Base-by-base conservation (phyloP, 2,329 filamentous ascomycete species). In the Cercospora beticola region DNA sequence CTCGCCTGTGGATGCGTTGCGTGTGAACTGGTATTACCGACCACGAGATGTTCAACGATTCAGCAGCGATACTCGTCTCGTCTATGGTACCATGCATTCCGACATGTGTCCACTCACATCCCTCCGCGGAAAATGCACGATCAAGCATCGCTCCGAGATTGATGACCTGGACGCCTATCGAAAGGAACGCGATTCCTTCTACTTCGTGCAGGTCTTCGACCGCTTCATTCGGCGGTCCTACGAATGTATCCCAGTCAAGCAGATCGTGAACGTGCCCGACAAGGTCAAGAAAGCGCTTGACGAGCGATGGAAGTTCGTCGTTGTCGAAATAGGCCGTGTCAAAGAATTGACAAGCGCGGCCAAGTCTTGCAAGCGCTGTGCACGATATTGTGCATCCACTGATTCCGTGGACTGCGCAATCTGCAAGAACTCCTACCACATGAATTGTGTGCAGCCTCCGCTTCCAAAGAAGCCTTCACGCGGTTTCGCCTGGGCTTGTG, bases 31-130 rank as follows among this genome's bases (percentile, higher is more conserved):
- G 95, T 97, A 94, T 81, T 98, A 98, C 80, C 89, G 95, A 49
- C 94, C 95, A 66, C 93, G 95, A 81, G 95, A 99, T 82, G 97
- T 98, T 77, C 92, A 92, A 74, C 92, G 94, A 74, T 95, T 94
- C 82, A 90, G 92, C 74, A 90, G 92, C 79, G 95, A 99, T 84
- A 94, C 92, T 68, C 91, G 95, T 70, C 86, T 94, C 76, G 89
- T 99, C 63, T 97, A 94, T 81, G 94, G 93, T 71, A 97, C 95
- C 31, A 99, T 99, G 95, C 95, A 99, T 81, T 98, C 95, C 28
- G 95, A 99, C 83, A 91, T 93, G 70, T 97, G 93, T 79, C 95
- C 95, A 67, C 85, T 99, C 76, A 93, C 93, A 62, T 93, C 95
- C 57, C 85, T 99, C 74, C 92, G 95, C 76, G 95, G 95, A 74